Evolutionary conservation across 1,139 yeast genomes (phyloP).

Genomic region (Protomyces inouyei): DNA sequence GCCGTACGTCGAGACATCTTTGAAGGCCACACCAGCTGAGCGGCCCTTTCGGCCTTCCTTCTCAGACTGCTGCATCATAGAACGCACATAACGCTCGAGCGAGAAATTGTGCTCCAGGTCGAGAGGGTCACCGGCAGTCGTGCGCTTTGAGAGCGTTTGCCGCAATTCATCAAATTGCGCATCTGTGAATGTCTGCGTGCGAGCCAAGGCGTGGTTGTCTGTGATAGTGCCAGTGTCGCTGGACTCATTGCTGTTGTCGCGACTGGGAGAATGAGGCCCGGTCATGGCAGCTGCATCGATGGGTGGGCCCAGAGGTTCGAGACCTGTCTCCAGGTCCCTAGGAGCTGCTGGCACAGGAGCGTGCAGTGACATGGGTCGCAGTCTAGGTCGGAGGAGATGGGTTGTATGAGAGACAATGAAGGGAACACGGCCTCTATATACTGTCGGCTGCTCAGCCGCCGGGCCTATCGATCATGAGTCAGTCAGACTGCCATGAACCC

Average conservation of each 20-base stretch:
- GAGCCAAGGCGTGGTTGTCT: conserved; percentile 9
- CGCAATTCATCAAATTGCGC: conserved; percentile 18
- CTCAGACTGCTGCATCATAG: conserved; percentile 28
- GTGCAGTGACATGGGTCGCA: not conserved
- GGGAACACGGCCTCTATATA: no score
- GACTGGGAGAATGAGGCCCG: not conserved
- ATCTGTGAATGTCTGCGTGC: conserved; percentile 7
- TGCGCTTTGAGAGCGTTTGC: conserved; percentile 8
- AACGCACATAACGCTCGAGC: conserved; percentile 33
- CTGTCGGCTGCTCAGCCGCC: no score
- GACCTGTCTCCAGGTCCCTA: conserved; percentile 15
- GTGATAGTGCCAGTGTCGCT: not conserved
- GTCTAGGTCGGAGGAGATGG: no score
- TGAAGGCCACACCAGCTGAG: conserved; percentile 57
- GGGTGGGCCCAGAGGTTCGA: conserved; percentile 18
- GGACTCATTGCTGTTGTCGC: not conserved
- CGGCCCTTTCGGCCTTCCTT: conserved; percentile 30
- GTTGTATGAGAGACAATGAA: no score
- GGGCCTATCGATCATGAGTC: no score
- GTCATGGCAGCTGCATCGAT: not conserved
- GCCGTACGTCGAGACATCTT: conserved; percentile 66
- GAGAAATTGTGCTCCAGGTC: conserved; percentile 29
- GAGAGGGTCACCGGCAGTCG: conserved; percentile 17
- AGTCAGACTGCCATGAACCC: no score
- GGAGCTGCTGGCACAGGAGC: conserved; percentile 15